Conservation (phyloP, 768 basidiomycete genomes). For the Hericium alpestre region DNA sequence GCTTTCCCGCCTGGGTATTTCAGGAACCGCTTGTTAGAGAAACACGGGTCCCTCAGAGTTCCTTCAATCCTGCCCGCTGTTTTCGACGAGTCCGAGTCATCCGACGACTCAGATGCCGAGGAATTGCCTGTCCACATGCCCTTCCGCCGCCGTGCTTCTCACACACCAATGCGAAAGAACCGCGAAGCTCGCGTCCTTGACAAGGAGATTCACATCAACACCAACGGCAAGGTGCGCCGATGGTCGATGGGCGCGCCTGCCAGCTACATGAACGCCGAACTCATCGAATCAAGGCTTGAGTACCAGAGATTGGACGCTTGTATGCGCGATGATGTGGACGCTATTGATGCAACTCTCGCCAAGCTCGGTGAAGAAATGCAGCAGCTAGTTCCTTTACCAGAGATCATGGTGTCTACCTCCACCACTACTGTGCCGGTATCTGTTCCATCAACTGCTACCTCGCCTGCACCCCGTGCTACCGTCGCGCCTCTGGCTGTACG, state of each 20-base stretch:
- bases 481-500: constrained; percentile 26
- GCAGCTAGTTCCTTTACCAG: constrained; percentile 14
- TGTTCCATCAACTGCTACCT: constrained; percentile 18
- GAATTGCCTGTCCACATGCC: not conserved
- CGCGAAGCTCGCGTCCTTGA: not conserved
- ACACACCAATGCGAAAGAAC: not conserved
- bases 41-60: not conserved
- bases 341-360: constrained; percentile 1
- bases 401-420: constrained; percentile 25
- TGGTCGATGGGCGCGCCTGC: constrained; percentile 12
- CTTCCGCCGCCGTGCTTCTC: not conserved
- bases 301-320: constrained; percentile 3
- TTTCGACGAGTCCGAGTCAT: not conserved
- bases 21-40: constrained; percentile 1
- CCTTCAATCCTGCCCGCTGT: not conserved
- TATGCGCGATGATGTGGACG: not conserved
- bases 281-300: constrained; percentile 7
- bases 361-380: not conserved
- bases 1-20: constrained; percentile 12
- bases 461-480: constrained; percentile 1
- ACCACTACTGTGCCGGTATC: constrained; percentile 17
- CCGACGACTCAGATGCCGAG: not conserved
- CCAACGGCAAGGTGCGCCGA: constrained; percentile 8
- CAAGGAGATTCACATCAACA: not conserved
- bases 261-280: constrained; percentile 9